Percentiles rank a stretch among this genome's conserved stretches.
Evolutionary conservation across 805 yeast species (phyloP).

Genomic region (Candida qinlingensis): DNA sequence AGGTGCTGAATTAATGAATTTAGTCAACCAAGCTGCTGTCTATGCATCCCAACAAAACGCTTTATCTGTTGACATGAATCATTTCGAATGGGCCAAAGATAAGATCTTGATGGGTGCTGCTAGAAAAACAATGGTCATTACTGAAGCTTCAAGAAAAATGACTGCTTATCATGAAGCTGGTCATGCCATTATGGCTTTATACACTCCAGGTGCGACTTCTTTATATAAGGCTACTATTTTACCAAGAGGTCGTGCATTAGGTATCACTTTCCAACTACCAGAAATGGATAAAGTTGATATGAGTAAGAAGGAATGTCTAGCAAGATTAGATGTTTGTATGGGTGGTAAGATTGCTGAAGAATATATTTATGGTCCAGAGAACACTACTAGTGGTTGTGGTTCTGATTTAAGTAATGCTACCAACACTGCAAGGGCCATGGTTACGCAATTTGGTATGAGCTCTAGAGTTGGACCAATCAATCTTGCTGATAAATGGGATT

Average conservation of each 20-base stretch:
- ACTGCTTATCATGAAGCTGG: conserved; percentile 99
- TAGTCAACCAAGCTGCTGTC: conserved; percentile 97
- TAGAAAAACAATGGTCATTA: conserved; percentile 93
- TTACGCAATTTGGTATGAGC: conserved; percentile 94
- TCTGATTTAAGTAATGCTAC: conserved; percentile 90
- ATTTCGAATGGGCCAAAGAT: conserved; percentile 99
- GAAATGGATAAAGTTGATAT: conserved; percentile 97
- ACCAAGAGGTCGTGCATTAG: conserved; percentile 95
- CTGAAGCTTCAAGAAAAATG: conserved; percentile 88
- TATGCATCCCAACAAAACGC: conserved; percentile 93
- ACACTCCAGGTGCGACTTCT: conserved; percentile 89
- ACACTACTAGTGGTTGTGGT: conserved; percentile 93
- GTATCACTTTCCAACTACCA: conserved; percentile 95
- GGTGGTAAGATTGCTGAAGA: conserved; percentile 99
- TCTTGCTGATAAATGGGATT: conserved; percentile 86
- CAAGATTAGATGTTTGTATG: conserved; percentile 95
- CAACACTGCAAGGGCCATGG: conserved; percentile 92
- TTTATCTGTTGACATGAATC: conserved; percentile 80
- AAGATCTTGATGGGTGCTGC: conserved; percentile 98
- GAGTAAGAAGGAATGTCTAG: conserved; percentile 83
- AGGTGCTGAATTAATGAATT: conserved; percentile 96
- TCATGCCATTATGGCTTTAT: conserved; percentile 97
- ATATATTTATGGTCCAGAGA: conserved; percentile 81
- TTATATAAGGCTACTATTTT: conserved; percentile 94
- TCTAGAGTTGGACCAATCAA: conserved; percentile 89